These are phyloP conservation scores for Ballota nigra DNA, from an alignment of 257 asterid species.

Conservation along the genomic window DNA sequence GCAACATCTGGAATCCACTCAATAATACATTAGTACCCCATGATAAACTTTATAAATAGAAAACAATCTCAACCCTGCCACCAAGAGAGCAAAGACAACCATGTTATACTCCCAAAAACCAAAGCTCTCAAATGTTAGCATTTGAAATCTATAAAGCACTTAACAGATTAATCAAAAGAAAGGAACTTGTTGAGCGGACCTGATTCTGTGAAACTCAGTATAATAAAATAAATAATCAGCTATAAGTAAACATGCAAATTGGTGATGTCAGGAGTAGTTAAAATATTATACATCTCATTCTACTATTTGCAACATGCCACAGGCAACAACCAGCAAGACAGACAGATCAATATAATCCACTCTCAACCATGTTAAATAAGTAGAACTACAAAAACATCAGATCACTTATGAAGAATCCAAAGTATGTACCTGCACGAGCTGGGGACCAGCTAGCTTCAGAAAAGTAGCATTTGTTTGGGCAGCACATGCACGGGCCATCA, in stretches of 20 bases:
- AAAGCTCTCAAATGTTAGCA: conserved; percentile 1
- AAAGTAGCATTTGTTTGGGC: conserved; percentile 97
- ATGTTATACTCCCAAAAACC: background rate
- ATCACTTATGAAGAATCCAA: background rate
- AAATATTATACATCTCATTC: background rate
- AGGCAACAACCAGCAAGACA: background rate
- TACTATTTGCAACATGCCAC: background rate
- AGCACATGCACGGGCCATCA: conserved; percentile 97
- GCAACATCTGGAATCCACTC: background rate
- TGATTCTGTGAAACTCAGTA: background rate
- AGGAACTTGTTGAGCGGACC: background rate
- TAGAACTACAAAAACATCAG: background rate
- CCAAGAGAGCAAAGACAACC: background rate
- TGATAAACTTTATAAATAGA: background rate
- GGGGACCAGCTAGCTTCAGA: conserved; percentile 91
- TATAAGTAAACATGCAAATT: background rate
- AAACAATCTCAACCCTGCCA: background rate
- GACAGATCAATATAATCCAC: background rate
- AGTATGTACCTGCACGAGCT: conserved; percentile 80
- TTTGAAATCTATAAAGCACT: background rate
- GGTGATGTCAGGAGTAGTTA: background rate
- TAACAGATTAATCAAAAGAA: background rate
- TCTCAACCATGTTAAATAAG: conserved; percentile 18
- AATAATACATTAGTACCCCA: background rate
- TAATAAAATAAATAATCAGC: background rate